Evolutionary conservation across 352 stramenopile species (phyloP).

Genomic region (Globisporangium alternatum): DNA sequence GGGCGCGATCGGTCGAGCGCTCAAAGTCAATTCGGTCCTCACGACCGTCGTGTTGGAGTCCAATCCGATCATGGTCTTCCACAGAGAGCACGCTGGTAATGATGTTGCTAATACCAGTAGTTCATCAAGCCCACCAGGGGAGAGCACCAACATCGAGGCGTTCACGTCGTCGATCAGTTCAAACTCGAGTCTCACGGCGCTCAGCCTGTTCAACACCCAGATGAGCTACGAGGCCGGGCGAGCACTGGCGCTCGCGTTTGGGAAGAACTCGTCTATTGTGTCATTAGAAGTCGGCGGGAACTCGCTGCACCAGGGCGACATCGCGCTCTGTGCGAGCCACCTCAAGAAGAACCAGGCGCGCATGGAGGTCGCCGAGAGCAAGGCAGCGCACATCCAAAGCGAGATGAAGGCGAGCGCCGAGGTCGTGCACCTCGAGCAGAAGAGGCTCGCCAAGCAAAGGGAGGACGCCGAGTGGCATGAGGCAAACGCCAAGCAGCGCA

Average conservation of each 20-base stretch:
- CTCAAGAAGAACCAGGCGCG: constrained; percentile 44
- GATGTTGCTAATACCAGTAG: neutral
- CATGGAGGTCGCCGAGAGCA: constrained; percentile 26
- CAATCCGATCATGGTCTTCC: constrained; percentile 40
- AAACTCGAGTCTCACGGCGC: constrained; percentile 39
- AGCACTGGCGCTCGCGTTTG: constrained; percentile 37
- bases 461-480: constrained; percentile 51
- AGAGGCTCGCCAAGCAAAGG: constrained; percentile 33
- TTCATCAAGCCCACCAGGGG: neutral
- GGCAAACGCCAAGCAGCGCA: constrained; percentile 44
- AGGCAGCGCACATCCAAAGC: constrained; percentile 18
- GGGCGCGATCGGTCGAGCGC: constrained; percentile 29
- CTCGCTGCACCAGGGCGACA: constrained; percentile 39
- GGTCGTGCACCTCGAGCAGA: constrained; percentile 29
- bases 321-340: constrained; percentile 37
- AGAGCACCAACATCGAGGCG: constrained; percentile 28
- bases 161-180: constrained; percentile 37
- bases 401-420: constrained; percentile 32
- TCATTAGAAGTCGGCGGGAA: constrained; percentile 53
- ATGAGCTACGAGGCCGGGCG: constrained; percentile 49
- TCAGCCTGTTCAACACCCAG: constrained; percentile 64
- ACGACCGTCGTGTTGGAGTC: constrained; percentile 57
- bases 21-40: constrained; percentile 46
- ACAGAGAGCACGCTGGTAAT: constrained; percentile 20
- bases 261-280: constrained; percentile 48